A percentile compares a stretch with the other conserved stretches of the same genome.
phyloP scores from a whole-genome alignment of 2,329 filamentous ascomycete species.

The Phialophora tarda region DNA sequence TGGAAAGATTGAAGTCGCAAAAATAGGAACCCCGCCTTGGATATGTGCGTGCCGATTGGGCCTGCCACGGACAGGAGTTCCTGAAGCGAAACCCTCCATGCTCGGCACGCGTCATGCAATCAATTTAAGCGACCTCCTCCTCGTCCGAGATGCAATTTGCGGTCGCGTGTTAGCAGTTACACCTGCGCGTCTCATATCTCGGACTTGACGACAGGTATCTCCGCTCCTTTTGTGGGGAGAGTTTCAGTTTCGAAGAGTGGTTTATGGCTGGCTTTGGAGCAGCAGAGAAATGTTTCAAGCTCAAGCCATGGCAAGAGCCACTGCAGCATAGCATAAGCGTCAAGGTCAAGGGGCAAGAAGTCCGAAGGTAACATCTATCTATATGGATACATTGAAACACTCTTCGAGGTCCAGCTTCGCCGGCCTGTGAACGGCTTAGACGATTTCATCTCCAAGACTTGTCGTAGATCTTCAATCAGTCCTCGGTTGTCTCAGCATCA shows the following conservation, averaged over 20 bases:
- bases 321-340: neutral
- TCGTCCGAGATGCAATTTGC: neutral
- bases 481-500: constrained; percentile 33
- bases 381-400: neutral
- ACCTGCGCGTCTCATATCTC: constrained; percentile 2
- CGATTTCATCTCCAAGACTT: neutral
- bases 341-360: neutral
- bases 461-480: constrained; percentile 8
- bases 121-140: constrained; percentile 6
- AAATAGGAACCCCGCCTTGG: neutral
- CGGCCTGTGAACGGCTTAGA: neutral
- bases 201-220: constrained; percentile 2
- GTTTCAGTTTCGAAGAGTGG: neutral
- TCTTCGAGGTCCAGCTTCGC: neutral
- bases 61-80: neutral
- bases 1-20: neutral
- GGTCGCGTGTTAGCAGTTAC: constrained; percentile 7
- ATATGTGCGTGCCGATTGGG: constrained; percentile 6
- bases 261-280: neutral
- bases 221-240: constrained; percentile 2
- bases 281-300: neutral
- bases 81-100: constrained; percentile 1
- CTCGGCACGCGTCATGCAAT: constrained; percentile 9
- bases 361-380: neutral
- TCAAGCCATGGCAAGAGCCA: neutral